Evolutionary conservation across 805 yeast species (phyloP).

Genomic region (Yamadazyma sp.): DNA sequence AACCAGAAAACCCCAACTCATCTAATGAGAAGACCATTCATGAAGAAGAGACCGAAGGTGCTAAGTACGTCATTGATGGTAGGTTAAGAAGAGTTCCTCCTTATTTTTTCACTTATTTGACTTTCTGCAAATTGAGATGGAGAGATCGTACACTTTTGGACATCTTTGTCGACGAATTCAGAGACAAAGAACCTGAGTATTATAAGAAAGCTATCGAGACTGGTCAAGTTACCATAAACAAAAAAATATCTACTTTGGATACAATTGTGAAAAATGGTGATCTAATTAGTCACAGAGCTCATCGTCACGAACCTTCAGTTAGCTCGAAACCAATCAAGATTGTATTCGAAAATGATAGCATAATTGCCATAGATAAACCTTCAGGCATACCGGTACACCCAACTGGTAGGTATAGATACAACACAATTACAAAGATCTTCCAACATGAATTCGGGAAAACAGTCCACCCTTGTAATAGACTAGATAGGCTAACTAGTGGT

Average conservation of each 20-base stretch:
- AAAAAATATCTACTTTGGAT: conserved; percentile 58
- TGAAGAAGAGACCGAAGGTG: conserved; percentile 59
- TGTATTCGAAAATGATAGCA: conserved; percentile 69
- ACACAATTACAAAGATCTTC: conserved; percentile 73
- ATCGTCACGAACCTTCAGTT: conserved; percentile 90
- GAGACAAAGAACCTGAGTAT: conserved; percentile 70
- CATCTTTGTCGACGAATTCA: conserved; percentile 77
- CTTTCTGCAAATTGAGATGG: conserved; percentile 93
- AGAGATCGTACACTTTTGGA: conserved; percentile 76
- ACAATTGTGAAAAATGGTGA: conserved; percentile 79
- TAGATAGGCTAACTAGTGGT: conserved; percentile 91
- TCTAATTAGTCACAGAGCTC: conserved; percentile 70
- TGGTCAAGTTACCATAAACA: conserved; percentile 78
- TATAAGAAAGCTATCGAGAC: conserved; percentile 48
- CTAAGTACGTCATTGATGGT: conserved; percentile 55
- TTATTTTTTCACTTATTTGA: conserved; percentile 83
- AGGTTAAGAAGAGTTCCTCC: conserved; percentile 74
- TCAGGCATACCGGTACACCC: conserved; percentile 96
- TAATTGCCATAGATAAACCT: conserved; percentile 88
- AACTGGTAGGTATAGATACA: conserved; percentile 76
- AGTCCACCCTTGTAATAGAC: conserved; percentile 79
- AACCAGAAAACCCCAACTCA: conserved; percentile 25
- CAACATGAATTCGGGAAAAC: conserved; percentile 63
- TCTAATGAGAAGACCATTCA: conserved; percentile 33
- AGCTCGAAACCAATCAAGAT: conserved; percentile 56